phyloP scores from a whole-genome alignment of 352 stramenopile species.

The Aphanomyces invadans region DNA sequence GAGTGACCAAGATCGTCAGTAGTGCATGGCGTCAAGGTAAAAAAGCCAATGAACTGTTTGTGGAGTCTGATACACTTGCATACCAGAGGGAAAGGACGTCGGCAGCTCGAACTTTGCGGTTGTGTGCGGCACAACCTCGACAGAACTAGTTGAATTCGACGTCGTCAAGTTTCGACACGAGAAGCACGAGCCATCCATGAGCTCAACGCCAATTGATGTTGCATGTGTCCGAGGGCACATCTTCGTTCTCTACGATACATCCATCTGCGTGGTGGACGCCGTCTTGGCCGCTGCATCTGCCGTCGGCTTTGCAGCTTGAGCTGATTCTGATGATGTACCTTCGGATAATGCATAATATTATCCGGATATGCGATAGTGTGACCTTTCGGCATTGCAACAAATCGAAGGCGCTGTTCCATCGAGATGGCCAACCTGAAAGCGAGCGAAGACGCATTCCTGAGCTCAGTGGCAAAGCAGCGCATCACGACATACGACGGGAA shows the following conservation, averaged over 20 bases:
- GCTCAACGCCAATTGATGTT: not conserved
- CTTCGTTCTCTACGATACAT: not conserved
- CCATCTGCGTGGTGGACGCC: not conserved
- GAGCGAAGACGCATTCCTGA: constrained; percentile 50
- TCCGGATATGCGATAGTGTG: not conserved
- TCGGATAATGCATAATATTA: not conserved
- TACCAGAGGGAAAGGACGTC: no score
- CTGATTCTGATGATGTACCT: no score
- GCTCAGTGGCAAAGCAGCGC: constrained; percentile 50
- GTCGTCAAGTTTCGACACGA: not conserved
- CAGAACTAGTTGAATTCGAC: no score
- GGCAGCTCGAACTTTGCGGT: no score
- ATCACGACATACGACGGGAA: constrained; percentile 70
- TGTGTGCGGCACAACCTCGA: no score
- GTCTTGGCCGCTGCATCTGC: not conserved
- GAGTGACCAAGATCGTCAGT: not conserved
- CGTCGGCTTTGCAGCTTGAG: not conserved
- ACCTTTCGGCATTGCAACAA: not conserved
- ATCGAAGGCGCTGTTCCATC: not conserved
- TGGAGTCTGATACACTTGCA: no score
- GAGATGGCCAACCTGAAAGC: constrained; percentile 9
- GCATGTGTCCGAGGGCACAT: not conserved
- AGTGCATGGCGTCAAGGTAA: not conserved
- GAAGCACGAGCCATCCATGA: not conserved
- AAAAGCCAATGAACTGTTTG: no score